Percentiles rank a stretch among this genome's conserved stretches.
Evolutionary conservation across 1,284 basidiomycete species (phyloP).

Genomic region (Retiboletus flavoniger): DNA sequence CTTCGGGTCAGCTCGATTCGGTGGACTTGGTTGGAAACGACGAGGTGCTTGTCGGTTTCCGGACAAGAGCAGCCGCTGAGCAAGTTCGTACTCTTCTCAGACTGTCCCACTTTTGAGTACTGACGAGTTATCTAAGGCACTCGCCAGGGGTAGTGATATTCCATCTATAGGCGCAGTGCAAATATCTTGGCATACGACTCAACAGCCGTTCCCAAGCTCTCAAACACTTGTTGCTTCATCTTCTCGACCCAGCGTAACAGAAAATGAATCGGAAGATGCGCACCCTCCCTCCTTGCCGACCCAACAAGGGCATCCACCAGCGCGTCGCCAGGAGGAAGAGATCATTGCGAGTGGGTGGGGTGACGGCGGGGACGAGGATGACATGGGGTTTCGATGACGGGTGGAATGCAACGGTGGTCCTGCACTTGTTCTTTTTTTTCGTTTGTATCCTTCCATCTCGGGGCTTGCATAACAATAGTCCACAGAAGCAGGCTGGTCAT

Average conservation of each 20-base stretch:
- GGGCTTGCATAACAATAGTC: conserved; percentile 14
- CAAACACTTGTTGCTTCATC: conserved; percentile 18
- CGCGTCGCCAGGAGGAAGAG: conserved; percentile 53
- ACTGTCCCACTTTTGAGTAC: conserved; percentile 2
- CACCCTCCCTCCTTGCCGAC: conserved; percentile 9
- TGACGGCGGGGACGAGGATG: conserved; percentile 60
- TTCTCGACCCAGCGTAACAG: conserved; percentile 15
- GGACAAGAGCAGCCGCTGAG: conserved; percentile 69
- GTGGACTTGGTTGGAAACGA: conserved; percentile 53
- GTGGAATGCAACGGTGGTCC: neutral
- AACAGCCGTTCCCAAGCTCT: conserved; percentile 27
- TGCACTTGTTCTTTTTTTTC: conserved; percentile 2
- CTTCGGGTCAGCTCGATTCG: conserved; percentile 65
- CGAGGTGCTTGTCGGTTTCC: conserved; percentile 65
- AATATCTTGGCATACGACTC: conserved; percentile 60
- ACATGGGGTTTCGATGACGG: conserved; percentile 47
- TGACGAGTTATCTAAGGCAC: conserved; percentile 49
- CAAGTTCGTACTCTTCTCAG: conserved; percentile 47
- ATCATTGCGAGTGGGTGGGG: conserved; percentile 60
- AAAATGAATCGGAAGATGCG: conserved; percentile 12
- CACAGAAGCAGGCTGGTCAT: conserved; percentile 11
- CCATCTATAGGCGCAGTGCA: conserved; percentile 63
- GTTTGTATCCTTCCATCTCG: conserved; percentile 17
- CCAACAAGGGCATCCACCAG: conserved; percentile 19
- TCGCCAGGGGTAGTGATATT: conserved; percentile 65